Conservation (phyloP, 208 protist genomes). For the Tritrichomonas musculus region DNA sequence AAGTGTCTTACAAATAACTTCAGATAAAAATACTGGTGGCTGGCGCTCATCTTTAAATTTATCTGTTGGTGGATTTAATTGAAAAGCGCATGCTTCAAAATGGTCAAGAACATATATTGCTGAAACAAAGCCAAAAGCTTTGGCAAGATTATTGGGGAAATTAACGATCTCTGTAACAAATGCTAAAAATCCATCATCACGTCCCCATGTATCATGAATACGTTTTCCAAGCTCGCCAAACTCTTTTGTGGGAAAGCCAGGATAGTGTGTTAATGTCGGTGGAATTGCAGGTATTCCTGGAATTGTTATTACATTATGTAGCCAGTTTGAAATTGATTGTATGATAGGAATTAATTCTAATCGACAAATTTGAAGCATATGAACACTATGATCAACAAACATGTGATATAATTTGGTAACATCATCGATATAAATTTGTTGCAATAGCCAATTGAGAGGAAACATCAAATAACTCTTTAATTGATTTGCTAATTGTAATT, state of each 20-base stretch:
- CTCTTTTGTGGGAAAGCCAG: neutral
- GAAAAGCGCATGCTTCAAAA: neutral
- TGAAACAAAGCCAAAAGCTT: neutral
- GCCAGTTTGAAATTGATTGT: neutral
- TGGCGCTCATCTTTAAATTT: too few species aligned
- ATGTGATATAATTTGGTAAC: neutral
- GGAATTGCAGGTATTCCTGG: neutral
- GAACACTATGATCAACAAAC: neutral
- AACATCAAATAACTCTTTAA: neutral
- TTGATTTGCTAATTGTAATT: neutral
- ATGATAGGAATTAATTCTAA: neutral
- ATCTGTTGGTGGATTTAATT: neutral
- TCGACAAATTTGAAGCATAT: neutral
- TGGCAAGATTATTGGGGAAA: neutral
- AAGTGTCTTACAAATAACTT: neutral
- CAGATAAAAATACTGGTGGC: neutral
- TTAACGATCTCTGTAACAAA: neutral
- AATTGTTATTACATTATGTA: neutral
- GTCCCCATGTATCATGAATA: neutral
- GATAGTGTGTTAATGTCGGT: neutral
- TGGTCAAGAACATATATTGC: neutral
- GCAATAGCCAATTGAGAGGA: neutral
- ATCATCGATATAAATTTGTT: constrained; percentile 28
- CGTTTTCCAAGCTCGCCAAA: neutral
- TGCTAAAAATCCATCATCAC: neutral